Evolutionary conservation across 495 filamentous ascomycete species (phyloP).

Genomic region (Hypoxylon cercidicola): DNA sequence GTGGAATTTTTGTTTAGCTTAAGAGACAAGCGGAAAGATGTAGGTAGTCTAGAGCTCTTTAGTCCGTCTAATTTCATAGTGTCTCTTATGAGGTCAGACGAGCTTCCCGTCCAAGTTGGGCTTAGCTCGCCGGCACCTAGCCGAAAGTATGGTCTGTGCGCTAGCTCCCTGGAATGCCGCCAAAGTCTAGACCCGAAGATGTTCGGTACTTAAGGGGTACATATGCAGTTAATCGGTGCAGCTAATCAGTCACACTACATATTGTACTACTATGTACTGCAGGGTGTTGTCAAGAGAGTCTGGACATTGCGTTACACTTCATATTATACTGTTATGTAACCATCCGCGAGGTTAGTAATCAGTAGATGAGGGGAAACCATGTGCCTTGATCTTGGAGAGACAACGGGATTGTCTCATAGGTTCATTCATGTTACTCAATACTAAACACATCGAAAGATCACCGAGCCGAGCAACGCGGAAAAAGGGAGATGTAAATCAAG

Average conservation of each 20-base stretch:
- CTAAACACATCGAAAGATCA: neutral
- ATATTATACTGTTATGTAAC: neutral
- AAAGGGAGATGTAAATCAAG: neutral
- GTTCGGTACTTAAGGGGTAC: neutral
- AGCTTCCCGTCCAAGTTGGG: slow-evolving; percentile 31
- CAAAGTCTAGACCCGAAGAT: slow-evolving; percentile 18
- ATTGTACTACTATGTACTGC: neutral
- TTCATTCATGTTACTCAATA: neutral
- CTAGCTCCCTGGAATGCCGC: slow-evolving; percentile 8
- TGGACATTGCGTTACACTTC: too few relatives aligned
- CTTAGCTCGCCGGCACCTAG: slow-evolving; percentile 31
- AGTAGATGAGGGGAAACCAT: slow-evolving; percentile 4
- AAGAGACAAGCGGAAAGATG: too few relatives aligned
- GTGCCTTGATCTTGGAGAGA: neutral
- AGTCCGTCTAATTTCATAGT: neutral
- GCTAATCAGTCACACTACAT: slow-evolving; percentile 1
- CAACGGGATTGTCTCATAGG: neutral
- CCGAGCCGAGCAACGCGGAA: neutral
- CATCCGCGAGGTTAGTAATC: neutral
- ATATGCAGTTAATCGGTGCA: neutral
- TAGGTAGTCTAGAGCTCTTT: too few relatives aligned
- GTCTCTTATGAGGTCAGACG: slow-evolving; percentile 11
- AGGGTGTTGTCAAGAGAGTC: too few relatives aligned
- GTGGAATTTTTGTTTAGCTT: too few relatives aligned
- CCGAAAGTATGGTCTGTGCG: slow-evolving; percentile 28